Conservation (phyloP, 2,329 filamentous ascomycete genomes). For the Lachnellula subtilissima region DNA sequence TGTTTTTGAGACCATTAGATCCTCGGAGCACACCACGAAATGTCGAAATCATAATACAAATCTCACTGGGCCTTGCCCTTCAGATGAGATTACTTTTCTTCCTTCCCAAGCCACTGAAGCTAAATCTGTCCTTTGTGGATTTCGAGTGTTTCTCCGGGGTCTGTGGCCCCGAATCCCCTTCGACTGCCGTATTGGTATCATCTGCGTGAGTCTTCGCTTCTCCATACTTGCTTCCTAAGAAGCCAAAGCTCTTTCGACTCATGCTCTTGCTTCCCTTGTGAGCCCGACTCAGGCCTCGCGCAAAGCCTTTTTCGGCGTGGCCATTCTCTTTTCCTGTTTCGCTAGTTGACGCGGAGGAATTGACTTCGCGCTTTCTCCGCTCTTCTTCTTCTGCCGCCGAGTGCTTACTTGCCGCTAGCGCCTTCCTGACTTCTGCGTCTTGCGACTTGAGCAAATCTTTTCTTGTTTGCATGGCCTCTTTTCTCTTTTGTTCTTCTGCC, state of each 20-base stretch:
- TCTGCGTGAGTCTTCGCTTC: constrained; percentile 14
- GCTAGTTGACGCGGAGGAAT: constrained; percentile 6
- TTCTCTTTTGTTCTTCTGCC: constrained; percentile 43
- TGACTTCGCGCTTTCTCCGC: constrained; percentile 52
- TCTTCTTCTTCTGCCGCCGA: constrained; percentile 52
- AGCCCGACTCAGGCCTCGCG: constrained; percentile 43
- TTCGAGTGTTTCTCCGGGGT: constrained; percentile 43
- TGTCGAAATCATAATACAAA: constrained; percentile 13
- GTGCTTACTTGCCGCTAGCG: constrained; percentile 50
- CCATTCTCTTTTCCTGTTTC: constrained; percentile 21
- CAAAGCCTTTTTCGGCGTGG: constrained; percentile 36
- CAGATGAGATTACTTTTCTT: constrained; percentile 61
- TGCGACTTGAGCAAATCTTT: constrained; percentile 41
- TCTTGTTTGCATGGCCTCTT: constrained; percentile 27
- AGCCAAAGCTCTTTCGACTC: constrained; percentile 67
- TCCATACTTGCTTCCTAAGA: constrained; percentile 50
- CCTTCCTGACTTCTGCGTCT: constrained; percentile 54
- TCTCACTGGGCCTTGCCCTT: not conserved
- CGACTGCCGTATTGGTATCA: constrained; percentile 21
- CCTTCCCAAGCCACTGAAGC: constrained; percentile 54
- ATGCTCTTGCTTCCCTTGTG: constrained; percentile 73
- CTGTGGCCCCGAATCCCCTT: constrained; percentile 23
- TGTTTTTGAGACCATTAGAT: not conserved
- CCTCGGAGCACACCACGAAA: constrained; percentile 1
- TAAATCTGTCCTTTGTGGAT: constrained; percentile 58